A percentile compares a stretch with the other conserved stretches of the same genome.
Conservation (phyloP, 805 yeast species). For the Tetrapisispora namnaoensis region DNA sequence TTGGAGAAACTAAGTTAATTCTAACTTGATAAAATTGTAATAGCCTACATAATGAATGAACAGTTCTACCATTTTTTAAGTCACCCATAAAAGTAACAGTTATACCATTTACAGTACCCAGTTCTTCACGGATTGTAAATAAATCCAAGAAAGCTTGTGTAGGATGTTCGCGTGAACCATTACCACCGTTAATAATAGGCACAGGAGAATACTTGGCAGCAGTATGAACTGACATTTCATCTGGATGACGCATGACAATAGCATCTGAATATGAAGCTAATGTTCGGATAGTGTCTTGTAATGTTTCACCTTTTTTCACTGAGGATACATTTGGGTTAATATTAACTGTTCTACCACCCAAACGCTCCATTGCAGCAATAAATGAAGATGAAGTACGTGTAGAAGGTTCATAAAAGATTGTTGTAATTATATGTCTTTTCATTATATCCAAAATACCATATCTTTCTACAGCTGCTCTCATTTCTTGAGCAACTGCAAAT, state of each 20-base stretch:
- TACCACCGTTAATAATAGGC: slow-evolving; percentile 96
- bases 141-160: slow-evolving; percentile 96
- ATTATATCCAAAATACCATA: slow-evolving; percentile 87
- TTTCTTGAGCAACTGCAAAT: slow-evolving; percentile 95
- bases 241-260: slow-evolving; percentile 92
- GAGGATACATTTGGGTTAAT: slow-evolving; percentile 83
- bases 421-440: slow-evolving; percentile 83
- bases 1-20: slow-evolving; percentile 85
- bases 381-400: slow-evolving; percentile 95
- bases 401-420: slow-evolving; percentile 96
- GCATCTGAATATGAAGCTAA: slow-evolving; percentile 95
- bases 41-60: slow-evolving; percentile 87
- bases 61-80: slow-evolving; percentile 95
- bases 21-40: slow-evolving; percentile 88
- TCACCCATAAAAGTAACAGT: slow-evolving; percentile 99
- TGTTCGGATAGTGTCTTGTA: slow-evolving; percentile 93
- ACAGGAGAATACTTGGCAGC: slow-evolving; percentile 96
- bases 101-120: slow-evolving; percentile 96
- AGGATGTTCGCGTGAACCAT: slow-evolving; percentile 97
- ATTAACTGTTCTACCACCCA: slow-evolving; percentile 94
- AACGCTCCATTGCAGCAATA: slow-evolving; percentile 99
- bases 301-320: slow-evolving; percentile 94
- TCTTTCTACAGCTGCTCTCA: slow-evolving; percentile 94
- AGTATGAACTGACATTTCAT: slow-evolving; percentile 79
- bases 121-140: slow-evolving; percentile 96